phyloP scores from a whole-genome alignment of 768 basidiomycete species.

The Rhodosporidiobolus odoratus region DNA sequence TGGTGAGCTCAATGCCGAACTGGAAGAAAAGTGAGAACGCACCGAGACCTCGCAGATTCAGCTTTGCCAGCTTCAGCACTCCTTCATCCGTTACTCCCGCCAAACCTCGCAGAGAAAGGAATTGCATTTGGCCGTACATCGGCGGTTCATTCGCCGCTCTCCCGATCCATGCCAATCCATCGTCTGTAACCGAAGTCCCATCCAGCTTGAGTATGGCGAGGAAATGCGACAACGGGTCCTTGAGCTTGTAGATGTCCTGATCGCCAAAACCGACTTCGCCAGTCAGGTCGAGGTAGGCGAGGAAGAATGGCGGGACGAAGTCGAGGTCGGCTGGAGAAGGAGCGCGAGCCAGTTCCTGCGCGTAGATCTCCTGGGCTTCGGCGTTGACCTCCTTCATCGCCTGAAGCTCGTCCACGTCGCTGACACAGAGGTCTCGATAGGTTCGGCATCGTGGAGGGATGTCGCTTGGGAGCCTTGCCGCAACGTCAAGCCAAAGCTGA shows the following conservation, averaged over 20 bases:
- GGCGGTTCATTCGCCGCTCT: not conserved
- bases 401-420: slow-evolving; percentile 16
- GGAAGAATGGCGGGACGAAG: slow-evolving; percentile 25
- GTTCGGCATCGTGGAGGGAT: slow-evolving; percentile 3
- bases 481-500: slow-evolving; percentile 25
- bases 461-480: not conserved
- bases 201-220: slow-evolving; percentile 30
- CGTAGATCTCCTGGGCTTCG: not conserved
- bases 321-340: slow-evolving; percentile 5
- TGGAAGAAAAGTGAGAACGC: not conserved
- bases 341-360: not conserved
- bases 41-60: slow-evolving; percentile 22
- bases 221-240: slow-evolving; percentile 24
- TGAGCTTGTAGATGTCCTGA: slow-evolving; percentile 19
- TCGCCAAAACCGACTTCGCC: slow-evolving; percentile 16
- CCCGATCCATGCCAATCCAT: slow-evolving; percentile 17
- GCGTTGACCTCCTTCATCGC: slow-evolving; percentile 9
- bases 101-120: slow-evolving; percentile 5
- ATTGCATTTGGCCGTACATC: slow-evolving; percentile 11
- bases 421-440: slow-evolving; percentile 20
- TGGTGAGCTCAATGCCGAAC: too few relatives aligned
- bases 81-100: slow-evolving; percentile 12
- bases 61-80: not conserved
- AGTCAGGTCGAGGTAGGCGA: slow-evolving; percentile 30
- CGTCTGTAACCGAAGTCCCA: slow-evolving; percentile 15